These are phyloP conservation scores for Elaeis oleifera DNA, from an alignment of 202 grass and related monocot genomes.

Conservation along the genomic window DNA sequence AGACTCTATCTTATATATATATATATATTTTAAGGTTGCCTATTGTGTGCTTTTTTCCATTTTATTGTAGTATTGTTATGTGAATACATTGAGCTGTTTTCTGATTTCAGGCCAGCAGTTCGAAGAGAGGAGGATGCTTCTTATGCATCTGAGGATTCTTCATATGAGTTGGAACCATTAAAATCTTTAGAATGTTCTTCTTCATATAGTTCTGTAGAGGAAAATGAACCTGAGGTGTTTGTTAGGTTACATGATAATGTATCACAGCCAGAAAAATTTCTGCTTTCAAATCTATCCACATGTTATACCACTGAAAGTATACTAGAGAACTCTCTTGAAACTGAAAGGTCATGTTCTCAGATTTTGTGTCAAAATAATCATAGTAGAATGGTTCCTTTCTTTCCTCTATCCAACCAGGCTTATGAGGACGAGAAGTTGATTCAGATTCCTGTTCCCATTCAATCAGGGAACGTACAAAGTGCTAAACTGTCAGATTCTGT, in stretches of 20 bases:
- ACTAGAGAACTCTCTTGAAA: slow-evolving; percentile 32
- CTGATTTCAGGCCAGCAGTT: slow-evolving; percentile 31
- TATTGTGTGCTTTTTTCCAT: background rate
- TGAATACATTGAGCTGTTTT: slow-evolving; percentile 11
- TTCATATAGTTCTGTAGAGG: slow-evolving; percentile 63
- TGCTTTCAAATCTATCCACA: slow-evolving; percentile 29
- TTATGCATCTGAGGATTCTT: slow-evolving; percentile 60
- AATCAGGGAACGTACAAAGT: slow-evolving; percentile 2
- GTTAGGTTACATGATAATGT: slow-evolving; percentile 21
- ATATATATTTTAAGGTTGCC: too few relatives aligned
- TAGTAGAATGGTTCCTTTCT: slow-evolving; percentile 27
- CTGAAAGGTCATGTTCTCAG: slow-evolving; percentile 33
- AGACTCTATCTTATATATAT: too few relatives aligned
- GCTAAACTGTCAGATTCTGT: slow-evolving; percentile 22
- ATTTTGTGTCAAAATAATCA: slow-evolving; percentile 19
- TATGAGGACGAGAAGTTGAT: slow-evolving; percentile 27
- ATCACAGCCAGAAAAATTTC: slow-evolving; percentile 4
- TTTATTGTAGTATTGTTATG: background rate
- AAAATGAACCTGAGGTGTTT: slow-evolving; percentile 36
- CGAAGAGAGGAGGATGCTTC: slow-evolving; percentile 44
- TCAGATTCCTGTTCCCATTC: slow-evolving; percentile 22
- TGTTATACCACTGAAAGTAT: slow-evolving; percentile 22
- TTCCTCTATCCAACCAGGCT: slow-evolving; percentile 17
- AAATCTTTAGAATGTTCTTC: slow-evolving; percentile 64
- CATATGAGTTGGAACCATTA: slow-evolving; percentile 40